Conservation (phyloP, 352 stramenopile species). For the Phytophthora cactorum region DNA sequence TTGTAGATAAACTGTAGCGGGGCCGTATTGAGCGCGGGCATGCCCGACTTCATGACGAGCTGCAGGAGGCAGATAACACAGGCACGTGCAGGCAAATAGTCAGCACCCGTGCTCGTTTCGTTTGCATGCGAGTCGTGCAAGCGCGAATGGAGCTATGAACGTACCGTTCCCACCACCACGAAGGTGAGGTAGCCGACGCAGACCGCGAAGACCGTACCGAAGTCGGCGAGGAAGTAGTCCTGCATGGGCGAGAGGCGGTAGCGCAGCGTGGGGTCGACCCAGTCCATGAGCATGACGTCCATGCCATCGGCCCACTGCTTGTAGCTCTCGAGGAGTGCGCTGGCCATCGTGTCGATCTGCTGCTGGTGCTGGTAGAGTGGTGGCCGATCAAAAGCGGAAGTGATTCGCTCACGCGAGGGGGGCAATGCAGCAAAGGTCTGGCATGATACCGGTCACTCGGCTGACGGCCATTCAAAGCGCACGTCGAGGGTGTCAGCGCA, state of each 20-base stretch:
- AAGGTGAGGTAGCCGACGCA: constrained; percentile 75
- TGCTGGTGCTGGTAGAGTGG: constrained; percentile 9
- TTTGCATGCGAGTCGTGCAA: background rate
- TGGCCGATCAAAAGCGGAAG: constrained; percentile 33
- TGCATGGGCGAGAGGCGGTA: constrained; percentile 43
- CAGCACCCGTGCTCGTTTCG: background rate
- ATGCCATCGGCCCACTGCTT: constrained; percentile 42
- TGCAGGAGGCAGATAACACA: constrained; percentile 13
- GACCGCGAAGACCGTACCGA: constrained; percentile 47
- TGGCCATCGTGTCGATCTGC: constrained; percentile 22
- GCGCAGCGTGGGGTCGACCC: constrained; percentile 42
- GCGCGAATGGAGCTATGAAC: background rate
- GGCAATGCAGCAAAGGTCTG: constrained; percentile 25
- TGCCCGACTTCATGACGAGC: constrained; percentile 61
- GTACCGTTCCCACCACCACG: constrained; percentile 54
- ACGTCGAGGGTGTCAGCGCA: constrained; percentile 25
- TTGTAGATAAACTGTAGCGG: constrained; percentile 95
- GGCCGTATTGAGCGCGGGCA: constrained; percentile 59
- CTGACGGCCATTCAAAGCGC: constrained; percentile 42
- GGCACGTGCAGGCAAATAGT: background rate
- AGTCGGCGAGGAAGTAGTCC: constrained; percentile 44
- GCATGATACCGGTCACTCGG: constrained; percentile 27
- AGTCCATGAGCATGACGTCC: constrained; percentile 46
- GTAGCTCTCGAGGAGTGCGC: constrained; percentile 45
- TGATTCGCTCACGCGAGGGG: constrained; percentile 22